Percentiles rank a stretch among this genome's conserved stretches.
Conservation (phyloP, 2,329 filamentous ascomycete species). For the Fusarium mangiferae region DNA sequence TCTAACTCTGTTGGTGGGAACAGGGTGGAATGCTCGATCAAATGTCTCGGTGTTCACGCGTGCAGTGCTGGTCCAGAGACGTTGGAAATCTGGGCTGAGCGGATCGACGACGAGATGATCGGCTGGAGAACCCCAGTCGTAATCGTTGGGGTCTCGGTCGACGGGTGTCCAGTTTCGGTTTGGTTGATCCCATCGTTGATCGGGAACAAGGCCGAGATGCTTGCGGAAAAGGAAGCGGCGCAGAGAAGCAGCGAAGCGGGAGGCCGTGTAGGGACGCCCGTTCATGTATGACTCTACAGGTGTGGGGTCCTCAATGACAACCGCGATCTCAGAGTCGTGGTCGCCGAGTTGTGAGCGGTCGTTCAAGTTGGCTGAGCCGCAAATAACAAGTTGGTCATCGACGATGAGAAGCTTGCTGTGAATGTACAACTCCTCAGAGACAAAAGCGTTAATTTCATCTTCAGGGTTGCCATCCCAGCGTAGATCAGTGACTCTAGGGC, state of each 20-base stretch:
- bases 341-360: slow-evolving; percentile 79
- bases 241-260: slow-evolving; percentile 80
- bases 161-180: slow-evolving; percentile 83
- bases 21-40: slow-evolving; percentile 81
- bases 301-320: slow-evolving; percentile 83
- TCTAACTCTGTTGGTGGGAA: slow-evolving; percentile 74
- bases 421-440: slow-evolving; percentile 71
- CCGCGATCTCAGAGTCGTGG: slow-evolving; percentile 91
- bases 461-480: slow-evolving; percentile 66
- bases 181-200: slow-evolving; percentile 74
- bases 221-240: slow-evolving; percentile 90
- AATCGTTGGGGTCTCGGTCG: slow-evolving; percentile 74
- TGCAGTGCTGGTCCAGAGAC: slow-evolving; percentile 79
- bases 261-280: slow-evolving; percentile 76
- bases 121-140: slow-evolving; percentile 75
- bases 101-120: slow-evolving; percentile 80
- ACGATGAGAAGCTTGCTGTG: slow-evolving; percentile 80
- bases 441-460: slow-evolving; percentile 68
- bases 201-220: slow-evolving; percentile 84
- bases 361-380: slow-evolving; percentile 73
- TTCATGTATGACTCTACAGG: slow-evolving; percentile 78
- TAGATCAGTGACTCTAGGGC: slow-evolving; percentile 71
- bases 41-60: slow-evolving; percentile 84
- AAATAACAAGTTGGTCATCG: slow-evolving; percentile 84
- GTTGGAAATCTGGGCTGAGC: slow-evolving; percentile 72